A percentile compares a stretch with the other conserved stretches of the same genome.
phyloP scores from a whole-genome alignment of 257 asterid genomes.

The Parsonsia alboflavescens region DNA sequence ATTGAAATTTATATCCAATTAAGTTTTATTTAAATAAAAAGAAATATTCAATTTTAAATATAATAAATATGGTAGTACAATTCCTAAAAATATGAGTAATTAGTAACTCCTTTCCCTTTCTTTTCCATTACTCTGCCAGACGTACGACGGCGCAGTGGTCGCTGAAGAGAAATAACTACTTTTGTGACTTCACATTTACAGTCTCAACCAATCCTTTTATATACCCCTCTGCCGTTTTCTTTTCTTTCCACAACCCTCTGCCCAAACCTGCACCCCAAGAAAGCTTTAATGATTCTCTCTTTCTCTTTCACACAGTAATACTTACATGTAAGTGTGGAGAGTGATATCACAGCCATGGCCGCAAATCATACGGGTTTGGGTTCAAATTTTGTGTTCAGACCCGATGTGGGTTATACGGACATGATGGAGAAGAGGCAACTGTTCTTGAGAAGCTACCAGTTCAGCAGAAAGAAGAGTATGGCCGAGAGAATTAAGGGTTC shows the following conservation, averaged over 20 bases:
- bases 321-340: background rate
- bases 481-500: slow-evolving; percentile 47
- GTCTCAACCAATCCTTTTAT: slow-evolving; percentile 3
- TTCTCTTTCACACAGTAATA: background rate
- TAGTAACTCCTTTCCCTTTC: no score
- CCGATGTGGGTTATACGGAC: slow-evolving; percentile 37
- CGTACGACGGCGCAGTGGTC: slow-evolving; percentile 9
- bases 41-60: no score
- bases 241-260: no score
- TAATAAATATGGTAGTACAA: no score
- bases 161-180: slow-evolving; percentile 2
- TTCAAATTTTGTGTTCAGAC: slow-evolving; percentile 29
- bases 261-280: background rate
- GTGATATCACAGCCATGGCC: slow-evolving; percentile 24
- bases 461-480: slow-evolving; percentile 62
- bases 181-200: background rate
- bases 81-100: no score
- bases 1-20: no score
- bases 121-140: no score
- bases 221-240: background rate
- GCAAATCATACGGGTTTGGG: slow-evolving; percentile 19
- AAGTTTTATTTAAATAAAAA: no score
- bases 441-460: slow-evolving; percentile 81
- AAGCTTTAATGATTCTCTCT: background rate
- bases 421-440: slow-evolving; percentile 72